Evolutionary conservation across 1,139 yeast species (phyloP), one percentile per base, ranked within the genome.

Genomic region (Suhomyces atakaporum): DNA sequence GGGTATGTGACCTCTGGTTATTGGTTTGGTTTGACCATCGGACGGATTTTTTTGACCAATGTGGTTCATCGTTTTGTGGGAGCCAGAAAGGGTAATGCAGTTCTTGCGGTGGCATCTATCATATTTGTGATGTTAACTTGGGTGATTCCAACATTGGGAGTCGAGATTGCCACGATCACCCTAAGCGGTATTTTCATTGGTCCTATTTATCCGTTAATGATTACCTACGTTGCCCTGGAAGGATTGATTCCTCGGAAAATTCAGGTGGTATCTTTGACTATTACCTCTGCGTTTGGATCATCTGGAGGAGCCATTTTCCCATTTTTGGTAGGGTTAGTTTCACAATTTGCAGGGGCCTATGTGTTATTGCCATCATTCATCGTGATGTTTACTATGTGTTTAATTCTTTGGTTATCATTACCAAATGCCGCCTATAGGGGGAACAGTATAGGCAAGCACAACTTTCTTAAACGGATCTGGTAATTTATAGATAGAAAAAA

Each of bases 1-100:
- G 87, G 88, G 13, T 81, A 80, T 50, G 81, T 81, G 20, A 76
- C 84, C 2, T 77, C 87, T 7, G 88, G 88, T 0, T 81, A 75
- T 47, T 83, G 88, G 89, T 79, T 73, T 9, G 90, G 89, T 5
- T 60, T 83, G 24, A 79, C 87, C 0, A 25, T 79, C 3, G 88
- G 88, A 1, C 56, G 89, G 35, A 58, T 82, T 19, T 43, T 67
- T 5, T 58, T 80, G 19, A 72, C 79, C 2, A 53, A 68, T 15
- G 59, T 62, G 1, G 47, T 71, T 9, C 73, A 74, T 43, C 60
- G 60, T 19, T 45, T 45, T n/a, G 35, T 72, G 16, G 82, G 83
- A 0, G 69, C 72, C n/a, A 63, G 81, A 47, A 56, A 79, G 42
- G 67, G 77, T 2, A 70, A 74, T 10, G 53, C 66, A 4, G 37